phyloP scores from a whole-genome alignment of 1,284 basidiomycete genomes.

The Pascua sp. region DNA sequence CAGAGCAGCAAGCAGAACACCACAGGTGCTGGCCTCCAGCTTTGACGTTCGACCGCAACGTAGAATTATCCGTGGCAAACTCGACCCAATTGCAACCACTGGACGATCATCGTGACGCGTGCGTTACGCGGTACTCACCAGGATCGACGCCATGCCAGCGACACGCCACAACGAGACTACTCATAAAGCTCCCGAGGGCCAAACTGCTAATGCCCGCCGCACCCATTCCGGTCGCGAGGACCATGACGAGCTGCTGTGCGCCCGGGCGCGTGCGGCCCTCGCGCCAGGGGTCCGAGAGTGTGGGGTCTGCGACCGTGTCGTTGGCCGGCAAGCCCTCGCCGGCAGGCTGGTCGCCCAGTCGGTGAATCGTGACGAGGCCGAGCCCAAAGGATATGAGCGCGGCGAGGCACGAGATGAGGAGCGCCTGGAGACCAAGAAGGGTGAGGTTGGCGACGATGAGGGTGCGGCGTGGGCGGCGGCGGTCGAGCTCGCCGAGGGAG shows the following conservation, averaged over 20 bases:
- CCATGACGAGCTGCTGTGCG: constrained; percentile 63
- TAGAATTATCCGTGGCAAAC: too few relatives aligned
- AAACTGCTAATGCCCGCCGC: constrained; percentile 76
- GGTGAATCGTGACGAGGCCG: constrained; percentile 61
- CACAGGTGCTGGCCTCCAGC: too few relatives aligned
- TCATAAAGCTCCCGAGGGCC: constrained; percentile 90
- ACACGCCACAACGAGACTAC: constrained; percentile 74
- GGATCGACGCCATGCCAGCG: constrained; percentile 75
- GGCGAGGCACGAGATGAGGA: constrained; percentile 82
- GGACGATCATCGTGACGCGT: too few relatives aligned
- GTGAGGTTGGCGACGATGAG: constrained; percentile 80
- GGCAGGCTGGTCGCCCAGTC: constrained; percentile 35
- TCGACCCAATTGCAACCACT: too few relatives aligned
- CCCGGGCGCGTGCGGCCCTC: constrained; percentile 50
- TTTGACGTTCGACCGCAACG: too few relatives aligned
- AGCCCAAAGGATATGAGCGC: constrained; percentile 74
- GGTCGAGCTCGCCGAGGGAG: constrained; percentile 83
- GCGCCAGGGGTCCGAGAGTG: constrained; percentile 27
- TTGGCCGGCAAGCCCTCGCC: constrained; percentile 3
- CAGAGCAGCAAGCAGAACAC: too few relatives aligned
- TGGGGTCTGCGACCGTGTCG: constrained; percentile 12
- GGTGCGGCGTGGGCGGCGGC: constrained; percentile 60
- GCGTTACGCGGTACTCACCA: constrained; percentile 54
- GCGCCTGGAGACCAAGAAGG: constrained; percentile 87
- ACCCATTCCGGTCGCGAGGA: constrained; percentile 84